Evolutionary conservation across 257 asterid species (phyloP), one percentile per base, ranked within the genome.

Genomic region (Jasminum sambac): DNA sequence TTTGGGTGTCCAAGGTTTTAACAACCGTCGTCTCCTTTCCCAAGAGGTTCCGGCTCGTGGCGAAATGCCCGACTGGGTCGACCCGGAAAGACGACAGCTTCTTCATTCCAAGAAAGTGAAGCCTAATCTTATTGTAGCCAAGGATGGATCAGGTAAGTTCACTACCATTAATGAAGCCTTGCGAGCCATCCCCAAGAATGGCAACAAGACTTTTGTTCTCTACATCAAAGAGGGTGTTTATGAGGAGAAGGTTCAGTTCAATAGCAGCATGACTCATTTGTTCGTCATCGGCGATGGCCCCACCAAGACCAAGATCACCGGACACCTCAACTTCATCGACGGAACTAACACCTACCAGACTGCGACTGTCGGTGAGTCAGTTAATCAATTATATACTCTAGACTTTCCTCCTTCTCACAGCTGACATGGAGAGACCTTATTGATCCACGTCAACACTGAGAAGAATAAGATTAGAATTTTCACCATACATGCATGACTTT

Each of bases 211-310:
- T 4, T 85, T 79, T 66, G 80, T 84, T 7, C 74, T 87, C 12
- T 70, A 87, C 67, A 77, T 87, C n/a, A 89, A 84, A 82, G 79
- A 77, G 69, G 95, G 92, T 9, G 76, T 86, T 24, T 87, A 87
- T 61, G 26, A 76, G 39, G 95, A 87, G 42, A 79, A 81, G 11
- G 83, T 87, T 0, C 60, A 50, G 6, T 16, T 87, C 52, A 39
- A 21, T 2, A 83, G 52, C 64, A 24, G 55, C 7, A 72, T 73
- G 61, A 70, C 69, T 41, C 74, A 82, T 11, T 78, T 88, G 17
- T 63, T 79, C 71, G 66, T 87, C 34, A 17, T 87, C 5, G 95
- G 95, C 13, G 95, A 89, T 42, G 96, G 95, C 24, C 89, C 92
- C 2, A 81, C 84, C 3, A 81, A 81, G 63, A 89, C 96, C 13